Base-by-base conservation (phyloP, 2,329 filamentous ascomycete species). In the Ascomycota sp. region DNA sequence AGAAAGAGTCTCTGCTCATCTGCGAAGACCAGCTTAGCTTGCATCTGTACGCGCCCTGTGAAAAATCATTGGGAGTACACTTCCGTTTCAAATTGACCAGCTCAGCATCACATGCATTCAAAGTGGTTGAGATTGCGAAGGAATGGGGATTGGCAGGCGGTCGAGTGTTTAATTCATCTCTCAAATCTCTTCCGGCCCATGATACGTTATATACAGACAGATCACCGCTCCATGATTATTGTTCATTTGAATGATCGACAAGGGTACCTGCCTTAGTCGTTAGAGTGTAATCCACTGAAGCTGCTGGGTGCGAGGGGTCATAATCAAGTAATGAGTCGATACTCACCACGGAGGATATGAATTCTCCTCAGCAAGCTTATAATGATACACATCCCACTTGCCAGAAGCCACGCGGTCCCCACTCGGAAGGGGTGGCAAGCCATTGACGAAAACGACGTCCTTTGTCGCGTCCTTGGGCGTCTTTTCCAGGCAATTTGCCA, bases 371-470 rank as follows among this genome's bases (percentile, higher is more conserved):
- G 61, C 55, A 43, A 79, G 46, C 37, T 56, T 55, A 44, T 91
- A 72, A 53, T 75, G 69, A 51, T 83, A 72, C 47, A 75, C 69
- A 46, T 72, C 63, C 58, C 70, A 69, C 36, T 60, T 49, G 26
- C 63, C 63, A 27, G 51, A 56, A 28, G 52, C 52, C 34, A 63
- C 43, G 40, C 59, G 69, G 52, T 73, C 56, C n/a, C 79, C 75
- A 44, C 72, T 73, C 11, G 86, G 89, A 45, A 78, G 56, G n/a
- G 89, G 89, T 33, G 89, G 89, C 53, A 98, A 53, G 2, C 86
- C 85, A 43, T 76, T 63, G 27, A 76, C 64, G 30, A 79, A 73
- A 37, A 17, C 4, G 15, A 94, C 51, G 33, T 85, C 69, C 39
- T 54, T 50, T 29, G 45, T 47, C 17, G 92, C 53, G 30, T 80